Conservation (phyloP, 2,329 filamentous ascomycete species). For the Calonectria ilicicola region DNA sequence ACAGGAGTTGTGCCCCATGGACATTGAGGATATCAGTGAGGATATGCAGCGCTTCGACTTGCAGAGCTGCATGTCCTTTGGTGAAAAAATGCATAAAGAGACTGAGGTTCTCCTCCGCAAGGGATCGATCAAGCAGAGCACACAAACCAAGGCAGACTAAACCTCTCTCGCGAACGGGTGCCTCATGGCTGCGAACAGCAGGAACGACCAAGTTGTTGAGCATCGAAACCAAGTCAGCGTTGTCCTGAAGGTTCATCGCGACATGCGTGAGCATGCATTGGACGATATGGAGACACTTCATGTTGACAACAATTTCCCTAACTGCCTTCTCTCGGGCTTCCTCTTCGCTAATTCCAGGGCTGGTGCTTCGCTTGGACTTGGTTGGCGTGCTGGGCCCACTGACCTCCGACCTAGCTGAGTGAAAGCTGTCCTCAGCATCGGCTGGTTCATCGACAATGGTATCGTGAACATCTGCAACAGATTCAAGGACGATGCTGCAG, state of each 20-base stretch:
- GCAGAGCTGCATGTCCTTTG: conserved; percentile 90
- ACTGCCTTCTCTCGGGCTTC: conserved; percentile 81
- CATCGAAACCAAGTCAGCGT: conserved; percentile 95
- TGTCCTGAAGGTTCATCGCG: conserved; percentile 86
- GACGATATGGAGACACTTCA: conserved; percentile 97
- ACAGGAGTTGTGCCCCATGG: conserved; percentile 83
- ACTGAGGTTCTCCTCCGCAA: conserved; percentile 91
- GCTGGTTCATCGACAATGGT: conserved; percentile 81
- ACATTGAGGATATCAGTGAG: conserved; percentile 93
- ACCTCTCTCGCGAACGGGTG: conserved; percentile 90
- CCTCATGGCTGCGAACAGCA: conserved; percentile 92
- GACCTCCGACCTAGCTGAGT: conserved; percentile 90
- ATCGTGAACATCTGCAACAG: conserved; percentile 96
- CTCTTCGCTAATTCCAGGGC: conserved; percentile 68
- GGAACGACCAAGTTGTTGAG: conserved; percentile 97
- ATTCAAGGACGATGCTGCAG: conserved; percentile 88
- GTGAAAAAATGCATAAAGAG: conserved; percentile 97
- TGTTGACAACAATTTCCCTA: conserved; percentile 94
- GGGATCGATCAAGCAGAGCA: conserved; percentile 88
- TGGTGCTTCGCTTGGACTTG: conserved; percentile 56
- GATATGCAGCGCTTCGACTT: conserved; percentile 91
- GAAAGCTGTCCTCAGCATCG: conserved; percentile 80
- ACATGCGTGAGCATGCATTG: conserved; percentile 98
- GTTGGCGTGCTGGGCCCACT: conserved; percentile 73
- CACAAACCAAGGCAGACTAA: conserved; percentile 91